Evolutionary conservation across 441 rosid species (phyloP).

Genomic region (Adansonia rubrostipa): DNA sequence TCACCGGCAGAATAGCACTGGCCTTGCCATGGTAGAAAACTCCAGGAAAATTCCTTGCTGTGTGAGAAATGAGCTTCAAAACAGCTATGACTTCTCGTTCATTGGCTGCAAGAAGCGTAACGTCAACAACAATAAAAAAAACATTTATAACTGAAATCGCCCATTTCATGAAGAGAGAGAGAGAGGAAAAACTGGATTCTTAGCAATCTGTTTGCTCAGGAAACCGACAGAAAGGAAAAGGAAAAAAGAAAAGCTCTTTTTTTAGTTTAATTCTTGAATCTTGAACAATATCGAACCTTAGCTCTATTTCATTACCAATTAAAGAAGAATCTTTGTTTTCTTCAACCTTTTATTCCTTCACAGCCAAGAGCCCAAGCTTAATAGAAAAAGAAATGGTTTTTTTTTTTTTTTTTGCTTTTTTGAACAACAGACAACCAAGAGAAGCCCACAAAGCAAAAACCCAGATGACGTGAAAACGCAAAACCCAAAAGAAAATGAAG

Average conservation of each 20-base stretch:
- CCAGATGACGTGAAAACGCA: background rate
- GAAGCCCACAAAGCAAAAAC: slow-evolving; percentile 1
- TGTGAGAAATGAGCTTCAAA: slow-evolving; percentile 79
- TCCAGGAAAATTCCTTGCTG: slow-evolving; percentile 78
- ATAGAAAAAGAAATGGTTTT: background rate
- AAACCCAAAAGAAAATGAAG: background rate
- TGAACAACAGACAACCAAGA: background rate
- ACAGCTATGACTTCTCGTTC: slow-evolving; percentile 87
- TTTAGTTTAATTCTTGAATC: slow-evolving; percentile 4
- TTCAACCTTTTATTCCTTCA: background rate
- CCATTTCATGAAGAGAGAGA: background rate
- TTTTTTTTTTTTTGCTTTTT: background rate
- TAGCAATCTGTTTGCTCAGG: background rate
- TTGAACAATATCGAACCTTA: background rate
- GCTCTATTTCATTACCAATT: background rate
- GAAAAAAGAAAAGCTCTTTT: background rate
- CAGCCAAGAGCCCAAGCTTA: background rate
- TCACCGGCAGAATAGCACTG: slow-evolving; percentile 69
- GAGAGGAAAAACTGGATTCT: background rate
- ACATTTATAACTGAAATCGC: background rate
- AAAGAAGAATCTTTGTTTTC: background rate
- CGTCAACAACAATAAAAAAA: slow-evolving; percentile 21
- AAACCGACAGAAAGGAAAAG: background rate
- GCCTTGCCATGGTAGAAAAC: slow-evolving; percentile 86
- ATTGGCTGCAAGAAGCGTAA: slow-evolving; percentile 57